Percentiles rank a stretch among this genome's conserved stretches.
phyloP scores from a whole-genome alignment of 2,329 filamentous ascomycete species.

The Ustulina deusta region DNA sequence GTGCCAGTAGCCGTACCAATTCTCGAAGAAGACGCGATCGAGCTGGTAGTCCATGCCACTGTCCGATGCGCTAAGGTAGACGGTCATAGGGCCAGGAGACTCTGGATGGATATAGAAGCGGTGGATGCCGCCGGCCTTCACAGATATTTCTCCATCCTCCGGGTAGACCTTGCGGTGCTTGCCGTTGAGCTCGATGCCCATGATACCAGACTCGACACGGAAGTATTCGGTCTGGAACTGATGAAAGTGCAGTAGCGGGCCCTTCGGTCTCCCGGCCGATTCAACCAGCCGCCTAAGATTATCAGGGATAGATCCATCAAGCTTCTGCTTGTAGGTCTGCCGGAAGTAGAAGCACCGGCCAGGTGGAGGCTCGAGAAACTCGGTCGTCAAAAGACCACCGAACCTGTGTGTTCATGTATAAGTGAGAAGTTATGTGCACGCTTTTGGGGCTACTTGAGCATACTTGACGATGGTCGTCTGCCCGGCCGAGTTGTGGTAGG shows the following conservation, averaged over 20 bases:
- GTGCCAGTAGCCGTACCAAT: constrained; percentile 55
- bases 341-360: constrained; percentile 47
- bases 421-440: too few relatives aligned
- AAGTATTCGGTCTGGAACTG: constrained; percentile 51
- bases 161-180: constrained; percentile 40
- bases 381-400: constrained; percentile 42
- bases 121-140: constrained; percentile 44
- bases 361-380: constrained; percentile 48
- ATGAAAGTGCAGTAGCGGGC: constrained; percentile 51
- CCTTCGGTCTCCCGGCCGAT: constrained; percentile 34
- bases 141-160: constrained; percentile 49
- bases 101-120: constrained; percentile 44
- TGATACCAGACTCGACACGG: constrained; percentile 45
- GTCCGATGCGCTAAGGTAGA: constrained; percentile 45
- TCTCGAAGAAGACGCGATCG: constrained; percentile 53
- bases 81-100: constrained; percentile 38
- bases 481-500: constrained; percentile 28
- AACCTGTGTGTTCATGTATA: constrained; percentile 33
- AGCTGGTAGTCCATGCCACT: constrained; percentile 48
- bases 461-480: constrained; percentile 28
- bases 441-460: neutral
- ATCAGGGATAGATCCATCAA: constrained; percentile 26
- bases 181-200: constrained; percentile 50
- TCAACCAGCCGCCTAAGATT: constrained; percentile 24
- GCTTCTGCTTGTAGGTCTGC: constrained; percentile 43